Conservation (phyloP, 1,284 basidiomycete genomes). For the Puccinia hordei region DNA sequence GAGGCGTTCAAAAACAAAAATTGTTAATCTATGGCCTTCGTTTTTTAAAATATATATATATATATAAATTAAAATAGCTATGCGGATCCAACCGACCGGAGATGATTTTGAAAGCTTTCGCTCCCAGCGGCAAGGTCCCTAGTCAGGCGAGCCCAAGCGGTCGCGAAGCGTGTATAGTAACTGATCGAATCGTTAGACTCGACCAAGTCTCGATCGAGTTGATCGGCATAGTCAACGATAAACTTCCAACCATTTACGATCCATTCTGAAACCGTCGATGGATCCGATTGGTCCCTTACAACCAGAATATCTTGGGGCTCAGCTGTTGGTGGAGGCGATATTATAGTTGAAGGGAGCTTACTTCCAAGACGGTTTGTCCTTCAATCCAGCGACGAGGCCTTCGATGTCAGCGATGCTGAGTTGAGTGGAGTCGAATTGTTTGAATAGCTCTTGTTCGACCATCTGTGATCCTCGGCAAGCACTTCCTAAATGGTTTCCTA, state of each 20-base stretch:
- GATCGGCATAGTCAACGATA: neutral
- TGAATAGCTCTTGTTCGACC: neutral
- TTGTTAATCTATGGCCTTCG: neutral
- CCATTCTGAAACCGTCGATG: neutral
- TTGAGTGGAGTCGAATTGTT: neutral
- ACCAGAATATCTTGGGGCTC: neutral
- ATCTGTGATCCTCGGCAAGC: too few species aligned
- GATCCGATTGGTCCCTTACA: neutral
- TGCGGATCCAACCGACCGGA: neutral
- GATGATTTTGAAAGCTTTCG: neutral
- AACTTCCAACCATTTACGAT: neutral
- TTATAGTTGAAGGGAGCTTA: neutral
- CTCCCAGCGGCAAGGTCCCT: neutral
- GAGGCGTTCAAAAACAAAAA: too few species aligned
- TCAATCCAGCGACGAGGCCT: neutral
- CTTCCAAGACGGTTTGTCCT: constrained; percentile 1
- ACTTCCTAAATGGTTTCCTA: too few species aligned
- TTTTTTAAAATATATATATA: neutral
- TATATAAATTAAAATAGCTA: neutral
- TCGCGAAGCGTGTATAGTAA: neutral
- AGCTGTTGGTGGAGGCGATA: neutral
- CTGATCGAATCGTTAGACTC: neutral
- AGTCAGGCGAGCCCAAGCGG: constrained; percentile 22
- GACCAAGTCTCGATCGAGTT: neutral
- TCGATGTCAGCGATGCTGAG: neutral